phyloP scores from a whole-genome alignment of 2,329 filamentous ascomycete genomes.

The Exophiala sideris region DNA sequence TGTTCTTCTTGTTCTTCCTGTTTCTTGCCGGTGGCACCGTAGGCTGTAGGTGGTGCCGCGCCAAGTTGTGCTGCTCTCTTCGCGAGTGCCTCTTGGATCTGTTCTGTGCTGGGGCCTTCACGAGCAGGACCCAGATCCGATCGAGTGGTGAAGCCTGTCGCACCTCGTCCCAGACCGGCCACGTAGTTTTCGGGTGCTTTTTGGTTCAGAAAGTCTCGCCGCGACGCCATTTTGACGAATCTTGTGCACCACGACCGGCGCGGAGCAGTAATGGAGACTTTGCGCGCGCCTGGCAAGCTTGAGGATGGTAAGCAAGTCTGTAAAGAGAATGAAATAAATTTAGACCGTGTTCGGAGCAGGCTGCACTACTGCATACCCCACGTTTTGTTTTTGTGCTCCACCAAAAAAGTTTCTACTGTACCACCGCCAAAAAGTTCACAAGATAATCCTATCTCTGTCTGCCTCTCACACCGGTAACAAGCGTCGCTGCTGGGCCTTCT shows the following conservation, averaged over 20 bases:
- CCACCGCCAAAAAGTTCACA: constrained; percentile 19
- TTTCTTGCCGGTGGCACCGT: constrained; percentile 61
- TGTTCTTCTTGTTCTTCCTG: constrained; percentile 69
- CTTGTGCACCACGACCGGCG: not conserved
- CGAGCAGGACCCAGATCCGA: constrained; percentile 93
- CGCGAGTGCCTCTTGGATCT: constrained; percentile 95
- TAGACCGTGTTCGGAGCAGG: too few species aligned
- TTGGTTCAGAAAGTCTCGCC: constrained; percentile 85
- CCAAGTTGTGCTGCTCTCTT: constrained; percentile 85
- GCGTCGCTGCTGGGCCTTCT: not conserved
- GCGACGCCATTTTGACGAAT: constrained; percentile 54
- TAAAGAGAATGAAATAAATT: too few species aligned
- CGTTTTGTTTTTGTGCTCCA: not conserved
- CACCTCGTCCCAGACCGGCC: constrained; percentile 93
- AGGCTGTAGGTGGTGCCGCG: constrained; percentile 66
- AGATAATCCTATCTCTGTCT: not conserved
- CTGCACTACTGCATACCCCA: not conserved
- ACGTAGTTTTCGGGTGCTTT: constrained; percentile 85
- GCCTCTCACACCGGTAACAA: too few species aligned
- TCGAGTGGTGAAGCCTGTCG: constrained; percentile 95
- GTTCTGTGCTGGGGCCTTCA: constrained; percentile 93
- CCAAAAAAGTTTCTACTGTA: constrained; percentile 16
- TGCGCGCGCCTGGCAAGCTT: too few species aligned
- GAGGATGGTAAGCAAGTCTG: too few species aligned
- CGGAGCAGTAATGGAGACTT: not conserved